Percentiles rank a stretch among this genome's conserved stretches.
Conservation (phyloP, 1,284 basidiomycete species). For the Phellopilus nigrolimitatus region DNA sequence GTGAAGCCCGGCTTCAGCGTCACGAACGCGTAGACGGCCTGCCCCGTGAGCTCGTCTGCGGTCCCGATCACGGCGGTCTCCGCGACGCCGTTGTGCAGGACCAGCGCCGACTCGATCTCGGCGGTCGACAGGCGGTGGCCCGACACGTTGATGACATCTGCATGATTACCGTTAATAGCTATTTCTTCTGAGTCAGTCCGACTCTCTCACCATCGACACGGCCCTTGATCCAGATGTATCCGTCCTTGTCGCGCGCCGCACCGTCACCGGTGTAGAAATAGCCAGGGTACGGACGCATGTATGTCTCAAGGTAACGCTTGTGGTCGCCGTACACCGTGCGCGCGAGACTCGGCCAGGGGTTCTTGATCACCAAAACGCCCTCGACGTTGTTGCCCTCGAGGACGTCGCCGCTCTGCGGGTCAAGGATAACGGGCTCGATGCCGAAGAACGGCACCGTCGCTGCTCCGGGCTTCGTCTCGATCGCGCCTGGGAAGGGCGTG, state of each 20-base stretch:
- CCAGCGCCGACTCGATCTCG: constrained; percentile 95
- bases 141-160: constrained; percentile 90
- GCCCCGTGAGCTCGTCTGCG: constrained; percentile 83
- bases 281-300: constrained; percentile 90
- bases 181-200: constrained; percentile 7
- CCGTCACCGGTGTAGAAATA: constrained; percentile 97
- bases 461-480: constrained; percentile 93
- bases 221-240: constrained; percentile 98
- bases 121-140: constrained; percentile 97
- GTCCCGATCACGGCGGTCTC: constrained; percentile 95
- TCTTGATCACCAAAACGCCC: constrained; percentile 85
- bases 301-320: constrained; percentile 87
- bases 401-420: constrained; percentile 75
- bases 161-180: neutral
- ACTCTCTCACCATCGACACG: constrained; percentile 82
- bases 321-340: constrained; percentile 92
- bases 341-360: constrained; percentile 96
- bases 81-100: constrained; percentile 90
- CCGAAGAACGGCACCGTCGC: constrained; percentile 99
- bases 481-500: constrained; percentile 93
- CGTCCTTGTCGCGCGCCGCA: constrained; percentile 89
- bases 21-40: constrained; percentile 84
- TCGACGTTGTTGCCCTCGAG: constrained; percentile 83
- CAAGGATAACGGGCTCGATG: constrained; percentile 84
- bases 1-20: constrained; percentile 85